These are phyloP conservation scores for Hamamelis virginiana DNA, from an alignment of 164 flowering plant species.

Conservation along the genomic window DNA sequence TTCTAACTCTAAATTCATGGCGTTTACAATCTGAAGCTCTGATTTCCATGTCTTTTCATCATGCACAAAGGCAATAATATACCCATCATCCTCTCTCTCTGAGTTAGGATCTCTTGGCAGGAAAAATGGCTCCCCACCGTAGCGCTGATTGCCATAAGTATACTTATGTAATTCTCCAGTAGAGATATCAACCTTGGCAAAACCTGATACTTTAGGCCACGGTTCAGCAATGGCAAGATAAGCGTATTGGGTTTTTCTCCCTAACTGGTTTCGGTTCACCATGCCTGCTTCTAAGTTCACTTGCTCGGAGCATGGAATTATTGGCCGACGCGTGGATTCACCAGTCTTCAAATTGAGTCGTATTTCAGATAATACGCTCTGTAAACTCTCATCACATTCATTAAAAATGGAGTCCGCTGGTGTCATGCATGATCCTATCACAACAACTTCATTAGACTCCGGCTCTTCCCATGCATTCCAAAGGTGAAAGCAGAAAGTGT, in stretches of 20 bases:
- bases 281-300: constrained; percentile 86
- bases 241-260: constrained; percentile 67
- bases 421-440: constrained; percentile 92
- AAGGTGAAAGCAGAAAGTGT: constrained; percentile 86
- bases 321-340: constrained; percentile 55
- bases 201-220: constrained; percentile 92
- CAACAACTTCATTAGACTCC: constrained; percentile 71
- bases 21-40: constrained; percentile 67
- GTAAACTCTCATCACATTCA: constrained; percentile 62
- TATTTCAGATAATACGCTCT: constrained; percentile 74
- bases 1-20: constrained; percentile 48
- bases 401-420: constrained; percentile 93
- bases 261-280: constrained; percentile 77
- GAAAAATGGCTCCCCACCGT: constrained; percentile 87
- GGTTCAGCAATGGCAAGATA: constrained; percentile 90
- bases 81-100: constrained; percentile 75
- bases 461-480: constrained; percentile 98
- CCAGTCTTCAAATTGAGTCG: constrained; percentile 69
- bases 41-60: constrained; percentile 67
- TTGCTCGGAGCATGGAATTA: constrained; percentile 38
- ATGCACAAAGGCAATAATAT: constrained; percentile 69
- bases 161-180: constrained; percentile 65
- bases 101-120: constrained; percentile 40
- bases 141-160: constrained; percentile 52
- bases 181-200: constrained; percentile 75